phyloP scores from a whole-genome alignment of 768 basidiomycete genomes.

The Tephrocybe sp. region DNA sequence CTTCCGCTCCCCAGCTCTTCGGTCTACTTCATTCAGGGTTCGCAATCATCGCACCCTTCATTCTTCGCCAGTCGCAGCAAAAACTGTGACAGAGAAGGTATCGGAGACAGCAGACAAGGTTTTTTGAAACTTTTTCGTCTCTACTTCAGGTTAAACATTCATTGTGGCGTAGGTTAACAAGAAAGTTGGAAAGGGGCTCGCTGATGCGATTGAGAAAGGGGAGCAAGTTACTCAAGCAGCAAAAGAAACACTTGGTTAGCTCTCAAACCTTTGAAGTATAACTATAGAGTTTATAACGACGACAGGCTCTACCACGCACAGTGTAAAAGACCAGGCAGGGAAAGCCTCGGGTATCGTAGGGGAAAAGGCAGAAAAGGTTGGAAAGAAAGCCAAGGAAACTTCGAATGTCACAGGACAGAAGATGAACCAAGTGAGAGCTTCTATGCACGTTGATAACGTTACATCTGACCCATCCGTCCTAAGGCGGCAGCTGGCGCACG shows the following conservation, averaged over 20 bases:
- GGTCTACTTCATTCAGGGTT: constrained; percentile 2
- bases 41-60: constrained; percentile 29
- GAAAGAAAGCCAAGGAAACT: constrained; percentile 34
- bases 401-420: constrained; percentile 32
- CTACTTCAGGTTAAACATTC: neutral
- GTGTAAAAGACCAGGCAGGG: constrained; percentile 34
- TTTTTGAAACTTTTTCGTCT: neutral
- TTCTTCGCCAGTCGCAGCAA: constrained; percentile 28
- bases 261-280: neutral
- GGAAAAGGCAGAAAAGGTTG: constrained; percentile 33
- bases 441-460: too few species aligned
- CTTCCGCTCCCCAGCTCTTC: constrained; percentile 11
- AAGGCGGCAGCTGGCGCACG: constrained; percentile 32
- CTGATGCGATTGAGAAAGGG: constrained; percentile 44
- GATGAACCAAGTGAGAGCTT: constrained; percentile 32
- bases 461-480: neutral
- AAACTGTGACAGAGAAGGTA: constrained; percentile 43
- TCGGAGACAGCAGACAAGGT: constrained; percentile 43
- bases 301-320: constrained; percentile 31
- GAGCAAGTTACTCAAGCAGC: constrained; percentile 38
- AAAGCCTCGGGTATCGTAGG: constrained; percentile 25
- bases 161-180: constrained; percentile 36
- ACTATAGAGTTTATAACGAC: neutral
- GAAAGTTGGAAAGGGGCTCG: constrained; percentile 41
- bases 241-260: constrained; percentile 39